Evolutionary conservation across 495 filamentous ascomycete genomes (phyloP), one percentile per base, ranked within the genome.

Genomic region (Corynascus novoguineensis): DNA sequence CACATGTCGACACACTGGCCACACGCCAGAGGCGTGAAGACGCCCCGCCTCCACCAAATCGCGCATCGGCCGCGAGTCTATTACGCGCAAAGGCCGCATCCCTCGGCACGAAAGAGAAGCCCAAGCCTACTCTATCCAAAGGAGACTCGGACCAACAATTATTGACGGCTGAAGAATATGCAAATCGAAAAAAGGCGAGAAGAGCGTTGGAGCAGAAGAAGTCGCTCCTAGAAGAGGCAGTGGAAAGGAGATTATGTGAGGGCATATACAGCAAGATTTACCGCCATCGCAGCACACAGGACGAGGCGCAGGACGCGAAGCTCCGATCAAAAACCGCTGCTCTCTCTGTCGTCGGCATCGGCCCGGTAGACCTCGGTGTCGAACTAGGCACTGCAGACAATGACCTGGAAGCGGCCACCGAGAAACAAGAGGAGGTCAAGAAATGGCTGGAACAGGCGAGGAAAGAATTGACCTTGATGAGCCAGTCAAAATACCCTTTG

Each of bases 221-320:
- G 37, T 64, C 80, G 7, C 82, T 86, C 37, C 71, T 97, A 38
- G 92, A 99, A 72, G 93, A 99, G 69, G 92, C 92, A 3, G 86
- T 97, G 5, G 93, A 99, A 64, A 83, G 86, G 64, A 81, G 85
- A 60, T 85, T 93, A 10, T 96, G 91, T 68, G 90, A 96, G 67
- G 81, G 81, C 28, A 82, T 97, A 21, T 97, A 97, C 63, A 81
- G 83, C 55, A 84, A 86, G 44, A 84, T 97, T 64, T 99, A 89
- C 83, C 83, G 92, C 38, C 93, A 99, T 68, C 84, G 86, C 50
- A 93, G 79, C 63, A 95, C 92, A 2, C 80, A 97, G 68, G 93
- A 99, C 68, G 93, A 97, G 67, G 91, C 92, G 8, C 80, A 92
- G 61, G 93, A 99, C 68, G 91, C 95, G 63, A 97, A 95, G 65